Evolutionary conservation across 176 grass and related monocot species (phyloP), one percentile per base, ranked within the genome.

Genomic region (Stipa capillata): DNA sequence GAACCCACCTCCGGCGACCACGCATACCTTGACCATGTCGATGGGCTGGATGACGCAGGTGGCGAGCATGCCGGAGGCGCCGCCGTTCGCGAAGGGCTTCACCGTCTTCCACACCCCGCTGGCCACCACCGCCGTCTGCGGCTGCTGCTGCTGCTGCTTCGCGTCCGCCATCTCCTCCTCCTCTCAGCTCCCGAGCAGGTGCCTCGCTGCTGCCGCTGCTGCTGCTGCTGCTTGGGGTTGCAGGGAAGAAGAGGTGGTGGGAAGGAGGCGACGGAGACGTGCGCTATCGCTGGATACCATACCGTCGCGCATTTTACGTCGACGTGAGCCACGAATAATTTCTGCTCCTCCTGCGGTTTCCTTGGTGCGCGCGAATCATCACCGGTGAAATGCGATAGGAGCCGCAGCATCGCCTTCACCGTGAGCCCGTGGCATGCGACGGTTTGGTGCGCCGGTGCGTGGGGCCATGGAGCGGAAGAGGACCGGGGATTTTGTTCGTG

Each of bases 11-110:
- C 18, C 55, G 24, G 54, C 10, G 55, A 23, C 15, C 11, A 34
- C 2, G 2, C 20, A 4, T 36, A 91, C 92, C 92, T 94, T 94
- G 79, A 94, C 52, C 92, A 91, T 94, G 58, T 94, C 92, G 83
- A 94, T 94, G 24, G 92, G 92, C 72, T 94, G 92, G 71, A 94
- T 91, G 76, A 94, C 85, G 86, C 89, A 91, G 54, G 92, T 94
- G 27, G 92, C 89, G 42, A 94, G 89, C 89, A 91, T 89, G 16
- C 92, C 92, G 57, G 92, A 94, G 34, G 76, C 58, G 29, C 92
- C 92, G 15, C 89, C 92, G 73, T 94, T 94, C 42, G 57, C 89
- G 72, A 94, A 88, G 56, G 82, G 93, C 83, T 88, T 90, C 52
- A 97, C 61, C 74, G 93, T 93, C 70, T 65, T 73, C 93, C 93